These are phyloP conservation scores for Phytophthora multivora DNA, from an alignment of 352 stramenopile genomes.

Conservation along the genomic window DNA sequence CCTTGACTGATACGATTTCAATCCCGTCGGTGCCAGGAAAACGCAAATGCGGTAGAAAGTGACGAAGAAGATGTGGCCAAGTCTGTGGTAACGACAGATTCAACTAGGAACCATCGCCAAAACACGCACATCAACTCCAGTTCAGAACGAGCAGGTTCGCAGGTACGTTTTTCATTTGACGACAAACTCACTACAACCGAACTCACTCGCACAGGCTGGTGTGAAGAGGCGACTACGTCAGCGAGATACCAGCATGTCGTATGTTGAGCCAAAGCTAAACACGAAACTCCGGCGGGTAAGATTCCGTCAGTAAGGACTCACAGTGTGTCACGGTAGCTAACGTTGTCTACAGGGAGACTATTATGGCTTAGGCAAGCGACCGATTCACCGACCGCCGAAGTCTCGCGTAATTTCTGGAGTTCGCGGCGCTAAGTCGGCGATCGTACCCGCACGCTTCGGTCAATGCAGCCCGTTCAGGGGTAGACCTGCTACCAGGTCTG, in stretches of 20 bases:
- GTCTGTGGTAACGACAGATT: neutral
- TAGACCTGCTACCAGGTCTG: constrained; percentile 33
- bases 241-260: constrained; percentile 49
- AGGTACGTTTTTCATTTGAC: constrained; percentile 16
- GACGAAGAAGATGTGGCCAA: neutral
- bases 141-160: constrained; percentile 7
- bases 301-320: neutral
- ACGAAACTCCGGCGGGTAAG: constrained; percentile 62
- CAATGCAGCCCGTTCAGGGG: constrained; percentile 18
- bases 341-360: constrained; percentile 54
- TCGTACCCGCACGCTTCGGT: constrained; percentile 17
- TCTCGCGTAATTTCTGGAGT: constrained; percentile 12
- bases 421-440: constrained; percentile 19
- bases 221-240: constrained; percentile 39
- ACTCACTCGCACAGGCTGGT: constrained; percentile 13
- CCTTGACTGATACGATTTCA: constrained; percentile 11
- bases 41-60: neutral
- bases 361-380: constrained; percentile 60
- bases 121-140: neutral
- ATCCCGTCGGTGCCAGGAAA: constrained; percentile 1
- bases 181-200: neutral
- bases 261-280: constrained; percentile 67
- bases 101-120: neutral
- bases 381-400: constrained; percentile 14
- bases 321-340: constrained; percentile 10